These are phyloP conservation scores for Nemania bipapillata DNA, from an alignment of 2,329 filamentous ascomycete species.

Conservation along the genomic window DNA sequence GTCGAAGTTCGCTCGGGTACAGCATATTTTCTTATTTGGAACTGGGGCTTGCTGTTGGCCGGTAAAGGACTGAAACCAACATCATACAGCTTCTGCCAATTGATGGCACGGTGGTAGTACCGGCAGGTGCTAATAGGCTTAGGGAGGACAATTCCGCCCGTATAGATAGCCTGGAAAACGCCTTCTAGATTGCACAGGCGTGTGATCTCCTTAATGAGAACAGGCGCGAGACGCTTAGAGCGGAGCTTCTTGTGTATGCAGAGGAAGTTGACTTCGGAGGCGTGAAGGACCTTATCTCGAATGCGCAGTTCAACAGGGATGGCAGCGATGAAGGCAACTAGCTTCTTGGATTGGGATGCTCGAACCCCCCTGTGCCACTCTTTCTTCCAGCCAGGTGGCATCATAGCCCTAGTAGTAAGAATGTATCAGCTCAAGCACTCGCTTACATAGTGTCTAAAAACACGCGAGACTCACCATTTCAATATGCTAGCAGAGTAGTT, in stretches of 20 bases:
- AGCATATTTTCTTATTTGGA: constrained; percentile 86
- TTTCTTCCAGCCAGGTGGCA: constrained; percentile 92
- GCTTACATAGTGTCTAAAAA: not conserved
- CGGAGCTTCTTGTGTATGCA: constrained; percentile 98
- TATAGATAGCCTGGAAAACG: constrained; percentile 96
- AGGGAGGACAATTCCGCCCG: constrained; percentile 88
- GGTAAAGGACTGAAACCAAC: constrained; percentile 93
- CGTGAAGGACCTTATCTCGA: constrained; percentile 76
- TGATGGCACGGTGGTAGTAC: constrained; percentile 92
- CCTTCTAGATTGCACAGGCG: constrained; percentile 86
- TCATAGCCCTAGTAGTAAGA: constrained; percentile 76
- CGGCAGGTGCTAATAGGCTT: constrained; percentile 92
- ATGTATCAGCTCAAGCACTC: constrained; percentile 8
- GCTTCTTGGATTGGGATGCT: constrained; percentile 80
- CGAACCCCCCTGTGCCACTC: constrained; percentile 96
- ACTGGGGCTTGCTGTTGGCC: constrained; percentile 80
- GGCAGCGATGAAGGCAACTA: constrained; percentile 95
- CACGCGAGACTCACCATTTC: constrained; percentile 72
- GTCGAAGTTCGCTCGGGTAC: constrained; percentile 79
- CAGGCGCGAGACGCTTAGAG: constrained; percentile 87
- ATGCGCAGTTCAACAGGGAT: constrained; percentile 87
- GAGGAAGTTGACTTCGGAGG: constrained; percentile 97
- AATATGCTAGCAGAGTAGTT: constrained; percentile 91
- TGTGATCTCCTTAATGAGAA: constrained; percentile 98
- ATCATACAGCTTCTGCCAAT: constrained; percentile 97